phyloP scores from a whole-genome alignment of 2,329 filamentous ascomycete species.

The Aspergillus sp. region DNA sequence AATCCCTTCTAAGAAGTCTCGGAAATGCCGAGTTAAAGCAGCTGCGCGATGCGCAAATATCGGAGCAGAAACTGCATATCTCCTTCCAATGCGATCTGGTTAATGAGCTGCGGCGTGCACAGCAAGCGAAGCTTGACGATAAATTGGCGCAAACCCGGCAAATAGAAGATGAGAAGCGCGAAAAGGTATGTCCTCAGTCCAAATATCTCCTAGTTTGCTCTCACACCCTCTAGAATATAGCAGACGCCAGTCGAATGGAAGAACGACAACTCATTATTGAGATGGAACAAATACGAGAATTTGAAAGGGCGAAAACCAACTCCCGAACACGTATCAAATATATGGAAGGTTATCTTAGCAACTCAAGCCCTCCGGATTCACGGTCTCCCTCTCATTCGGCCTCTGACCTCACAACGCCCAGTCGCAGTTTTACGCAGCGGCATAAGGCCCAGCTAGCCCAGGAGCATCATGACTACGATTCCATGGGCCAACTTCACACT shows the following conservation, averaged over 20 bases:
- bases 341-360: conserved; percentile 49
- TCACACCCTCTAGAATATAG: conserved; percentile 33
- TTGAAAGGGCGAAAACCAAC: conserved; percentile 44
- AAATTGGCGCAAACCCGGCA: conserved; percentile 30
- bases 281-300: conserved; percentile 46
- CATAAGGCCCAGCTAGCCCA: conserved; percentile 46
- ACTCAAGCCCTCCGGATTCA: conserved; percentile 37
- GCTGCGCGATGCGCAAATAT: conserved; percentile 31
- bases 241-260: conserved; percentile 38
- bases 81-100: conserved; percentile 35
- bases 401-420: conserved; percentile 22
- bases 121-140: conserved; percentile 31
- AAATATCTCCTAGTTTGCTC: neutral
- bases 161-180: conserved; percentile 36
- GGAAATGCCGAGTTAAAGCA: conserved; percentile 31
- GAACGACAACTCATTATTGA: conserved; percentile 46
- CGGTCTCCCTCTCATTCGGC: conserved; percentile 19
- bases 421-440: conserved; percentile 40
- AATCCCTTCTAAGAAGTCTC: conserved; percentile 35
- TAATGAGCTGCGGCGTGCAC: conserved; percentile 28
- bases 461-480: conserved; percentile 44
- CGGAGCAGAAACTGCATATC: conserved; percentile 33
- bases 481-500: conserved; percentile 45
- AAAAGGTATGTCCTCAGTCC: conserved; percentile 32
- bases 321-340: conserved; percentile 47